Percentiles rank a stretch among this genome's conserved stretches.
phyloP scores from a whole-genome alignment of 164 flowering plant species.

The Aristolochia californica region DNA sequence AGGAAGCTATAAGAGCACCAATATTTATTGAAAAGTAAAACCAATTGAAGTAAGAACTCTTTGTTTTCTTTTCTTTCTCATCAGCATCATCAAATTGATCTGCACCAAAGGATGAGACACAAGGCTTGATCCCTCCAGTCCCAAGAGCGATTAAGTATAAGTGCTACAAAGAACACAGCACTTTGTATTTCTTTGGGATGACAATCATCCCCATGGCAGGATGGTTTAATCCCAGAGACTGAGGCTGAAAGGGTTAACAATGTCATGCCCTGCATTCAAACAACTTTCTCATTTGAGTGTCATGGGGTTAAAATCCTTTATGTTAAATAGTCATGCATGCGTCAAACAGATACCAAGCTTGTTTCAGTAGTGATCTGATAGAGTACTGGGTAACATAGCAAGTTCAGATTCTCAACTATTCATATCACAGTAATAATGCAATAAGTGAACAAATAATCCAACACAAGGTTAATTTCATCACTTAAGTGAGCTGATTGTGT shows the following conservation, averaged over 20 bases:
- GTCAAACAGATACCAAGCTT: too few species aligned
- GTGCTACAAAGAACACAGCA: constrained; percentile 26
- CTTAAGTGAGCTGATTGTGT: neutral
- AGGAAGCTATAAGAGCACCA: constrained; percentile 49
- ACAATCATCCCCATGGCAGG: constrained; percentile 17
- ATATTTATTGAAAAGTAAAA: constrained; percentile 51
- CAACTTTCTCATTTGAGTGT: too few species aligned
- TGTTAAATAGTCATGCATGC: too few species aligned
- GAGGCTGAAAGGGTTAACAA: constrained; percentile 24
- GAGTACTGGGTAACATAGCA: too few species aligned
- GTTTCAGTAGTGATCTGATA: too few species aligned
- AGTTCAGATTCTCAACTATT: too few species aligned
- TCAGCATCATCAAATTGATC: constrained; percentile 70
- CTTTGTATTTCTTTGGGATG: constrained; percentile 2
- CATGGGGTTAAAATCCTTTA: too few species aligned
- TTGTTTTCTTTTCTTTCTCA: constrained; percentile 41
- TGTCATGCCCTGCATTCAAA: constrained; percentile 27
- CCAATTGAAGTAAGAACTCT: constrained; percentile 68
- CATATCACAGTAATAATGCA: too few species aligned
- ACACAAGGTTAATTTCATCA: neutral
- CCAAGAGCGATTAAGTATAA: constrained; percentile 56
- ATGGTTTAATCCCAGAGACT: constrained; percentile 20
- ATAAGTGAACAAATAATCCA: neutral
- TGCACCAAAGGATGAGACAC: constrained; percentile 66
- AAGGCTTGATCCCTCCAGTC: constrained; percentile 70